Evolutionary conservation across 805 yeast genomes (phyloP), one percentile per base, ranked within the genome.

Genomic region (Yarrowia sp.): DNA sequence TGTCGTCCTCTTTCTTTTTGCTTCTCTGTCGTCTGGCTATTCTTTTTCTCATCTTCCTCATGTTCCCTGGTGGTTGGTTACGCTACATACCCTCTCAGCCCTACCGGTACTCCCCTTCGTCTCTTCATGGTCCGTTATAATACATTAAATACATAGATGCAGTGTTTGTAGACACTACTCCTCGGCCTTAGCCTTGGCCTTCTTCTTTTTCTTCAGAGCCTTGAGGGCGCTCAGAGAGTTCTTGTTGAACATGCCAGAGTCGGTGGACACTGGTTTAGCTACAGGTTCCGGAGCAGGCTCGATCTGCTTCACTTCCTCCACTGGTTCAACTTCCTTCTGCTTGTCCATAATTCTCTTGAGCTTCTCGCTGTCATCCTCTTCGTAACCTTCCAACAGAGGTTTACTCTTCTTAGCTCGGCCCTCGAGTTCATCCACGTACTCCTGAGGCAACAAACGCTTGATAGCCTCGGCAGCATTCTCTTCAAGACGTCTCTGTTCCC

Each of bases 401-500:
- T 58, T 70, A 14, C 68, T 64, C 41, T 43, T 11, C 71, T 63
- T 63, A 5, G 56, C 72, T 14, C 72, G 71, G 3, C 76, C 75
- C 58, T 79, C 80, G 50, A 78, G 75, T 52, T 73, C 76, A 3
- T 73, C 75, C 56, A 86, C 76, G 43, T 85, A 75, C 22, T 76
- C 76, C 70, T 77, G 79, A 0, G 89, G 89, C 0, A 87, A 82
- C 22, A 81, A 68, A 49, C 74, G 70, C 70, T 70, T 68, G 71
- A 77, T 78, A 66, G 78, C 78, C 32, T 84, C 83, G 61, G 86
- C 77, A 0, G 91, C 87, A 45, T 77, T 74, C 69, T 84, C 84
- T 69, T 88, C 89, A 55, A 82, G 69, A 38, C 82, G 79, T 56
- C 84, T 59, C 72, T 84, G 81, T 49, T 81, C 85, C 71, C 86